Evolutionary conservation across 257 asterid genomes (phyloP), one percentile per base, ranked within the genome.

Genomic region (Handroanthus guayacan): DNA sequence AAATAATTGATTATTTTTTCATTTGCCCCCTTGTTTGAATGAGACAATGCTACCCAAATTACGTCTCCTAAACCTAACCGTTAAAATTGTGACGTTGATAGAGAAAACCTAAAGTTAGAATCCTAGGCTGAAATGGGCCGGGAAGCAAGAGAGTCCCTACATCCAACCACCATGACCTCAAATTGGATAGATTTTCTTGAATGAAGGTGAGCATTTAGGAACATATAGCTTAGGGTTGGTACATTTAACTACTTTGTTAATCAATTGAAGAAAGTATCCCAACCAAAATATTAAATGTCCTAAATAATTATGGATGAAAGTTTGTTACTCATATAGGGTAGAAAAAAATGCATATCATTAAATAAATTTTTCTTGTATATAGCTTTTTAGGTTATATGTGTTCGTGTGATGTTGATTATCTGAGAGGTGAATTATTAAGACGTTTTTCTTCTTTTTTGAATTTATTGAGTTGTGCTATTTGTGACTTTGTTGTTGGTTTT

Each of bases 171-270:
- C 56, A 60, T 25, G 54, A 9, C 71, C 51, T 54, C 20, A 18
- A 63, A 54, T 37, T 56, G 57, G 52, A 20, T 50, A 48, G 13
- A 44, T 73, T 55, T 73, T 50, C 38, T 55, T 48, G 63, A 31
- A 67, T 14, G 60, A 74, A 72, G 63, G 63, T 16, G n/a, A 5
- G 60, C 11, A 67, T 41, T 61, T 68, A 62, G 68, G 61, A 66
- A 41, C 11, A 18, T 50, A 38, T 54, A 12, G 69, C 36, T 18
- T 50, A 36, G 44, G 55, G 31, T 58, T 39, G 52, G 39, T 44
- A 71, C 41, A 55, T 36, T 31, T 55, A 71, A 41, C 38, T 37
- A 11, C 44, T 44, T 37, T 37, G 17, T n/a, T 5, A 74, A 62
- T 63, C 18, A 64, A 37, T 11, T 73, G 60, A 37, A 14, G 34